Evolutionary conservation across 2,329 filamentous ascomycete genomes (phyloP).

Genomic region (Dendryphion nanum): DNA sequence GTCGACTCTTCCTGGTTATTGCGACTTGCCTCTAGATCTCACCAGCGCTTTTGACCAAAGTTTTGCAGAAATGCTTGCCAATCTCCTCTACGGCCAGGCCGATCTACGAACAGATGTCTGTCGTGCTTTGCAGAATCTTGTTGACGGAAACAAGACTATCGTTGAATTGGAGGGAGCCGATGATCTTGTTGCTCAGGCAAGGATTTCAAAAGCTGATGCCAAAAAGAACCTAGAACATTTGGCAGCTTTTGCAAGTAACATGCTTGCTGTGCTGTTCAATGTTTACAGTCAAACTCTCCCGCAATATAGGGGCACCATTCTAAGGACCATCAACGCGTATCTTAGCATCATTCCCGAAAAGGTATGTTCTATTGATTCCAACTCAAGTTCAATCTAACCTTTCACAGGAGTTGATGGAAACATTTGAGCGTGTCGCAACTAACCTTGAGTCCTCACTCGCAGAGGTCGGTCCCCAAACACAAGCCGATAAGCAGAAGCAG

Average conservation of each 20-base stretch:
- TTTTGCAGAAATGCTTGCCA: conserved; percentile 88
- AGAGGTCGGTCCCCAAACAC: conserved; percentile 60
- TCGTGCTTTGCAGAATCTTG: conserved; percentile 77
- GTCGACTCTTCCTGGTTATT: conserved; percentile 92
- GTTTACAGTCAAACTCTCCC: conserved; percentile 96
- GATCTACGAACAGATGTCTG: conserved; percentile 86
- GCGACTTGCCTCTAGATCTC: conserved; percentile 80
- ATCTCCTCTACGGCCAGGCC: conserved; percentile 87
- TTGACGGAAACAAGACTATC: conserved; percentile 89
- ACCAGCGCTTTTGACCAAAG: conserved; percentile 72
- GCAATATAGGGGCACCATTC: conserved; percentile 83
- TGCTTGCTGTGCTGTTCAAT: conserved; percentile 97
- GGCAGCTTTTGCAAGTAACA: conserved; percentile 75
- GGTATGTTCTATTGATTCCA: conserved; percentile 25
- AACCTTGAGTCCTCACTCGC: conserved; percentile 75
- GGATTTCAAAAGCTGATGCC: conserved; percentile 73
- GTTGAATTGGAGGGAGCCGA: conserved; percentile 66
- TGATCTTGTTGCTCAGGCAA: conserved; percentile 73
- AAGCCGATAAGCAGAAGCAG: conserved; percentile 62
- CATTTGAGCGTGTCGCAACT: conserved; percentile 80
- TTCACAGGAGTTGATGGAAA: conserved; percentile 73
- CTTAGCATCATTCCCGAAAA: conserved; percentile 78
- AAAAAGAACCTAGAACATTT: conserved; percentile 80
- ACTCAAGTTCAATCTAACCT: conserved; percentile 9
- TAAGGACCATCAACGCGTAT: conserved; percentile 93